Evolutionary conservation across 2,329 filamentous ascomycete species (phyloP).

Genomic region (Ascomycota sp.): DNA sequence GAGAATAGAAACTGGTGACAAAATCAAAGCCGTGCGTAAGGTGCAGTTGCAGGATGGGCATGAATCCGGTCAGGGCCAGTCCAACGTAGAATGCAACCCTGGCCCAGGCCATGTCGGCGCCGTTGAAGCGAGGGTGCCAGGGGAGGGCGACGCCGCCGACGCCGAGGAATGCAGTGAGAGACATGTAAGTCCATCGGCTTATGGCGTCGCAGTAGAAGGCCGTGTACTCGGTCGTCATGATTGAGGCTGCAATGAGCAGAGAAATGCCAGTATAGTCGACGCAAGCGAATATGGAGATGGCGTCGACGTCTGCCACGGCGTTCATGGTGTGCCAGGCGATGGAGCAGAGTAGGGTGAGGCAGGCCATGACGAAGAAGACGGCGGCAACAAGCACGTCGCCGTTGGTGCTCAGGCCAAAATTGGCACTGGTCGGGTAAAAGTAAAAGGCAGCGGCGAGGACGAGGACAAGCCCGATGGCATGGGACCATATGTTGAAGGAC

Average conservation of each 20-base stretch:
- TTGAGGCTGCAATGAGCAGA: slow-evolving; percentile 78
- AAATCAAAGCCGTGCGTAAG: slow-evolving; percentile 55
- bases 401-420: slow-evolving; percentile 70
- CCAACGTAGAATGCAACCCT: slow-evolving; percentile 81
- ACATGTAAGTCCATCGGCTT: slow-evolving; percentile 70
- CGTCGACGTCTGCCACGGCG: slow-evolving; percentile 68
- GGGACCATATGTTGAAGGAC: slow-evolving; percentile 93
- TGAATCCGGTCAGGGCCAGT: slow-evolving; percentile 67
- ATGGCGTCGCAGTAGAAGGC: slow-evolving; percentile 93
- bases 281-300: slow-evolving; percentile 88
- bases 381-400: slow-evolving; percentile 78
- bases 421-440: slow-evolving; percentile 73
- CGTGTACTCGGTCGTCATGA: slow-evolving; percentile 95
- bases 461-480: slow-evolving; percentile 69
- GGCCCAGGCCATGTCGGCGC: slow-evolving; percentile 74
- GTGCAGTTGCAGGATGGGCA: slow-evolving; percentile 68
- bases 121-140: slow-evolving; percentile 91
- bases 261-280: slow-evolving; percentile 98
- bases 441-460: slow-evolving; percentile 81
- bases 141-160: slow-evolving; percentile 74
- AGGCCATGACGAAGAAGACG: slow-evolving; percentile 87
- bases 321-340: slow-evolving; percentile 99
- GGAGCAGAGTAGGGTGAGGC: slow-evolving; percentile 84
- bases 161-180: slow-evolving; percentile 57
- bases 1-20: slow-evolving; percentile 77